Evolutionary conservation across 169 alveolate species (phyloP).

Genomic region (Eimeria zaria): DNA sequence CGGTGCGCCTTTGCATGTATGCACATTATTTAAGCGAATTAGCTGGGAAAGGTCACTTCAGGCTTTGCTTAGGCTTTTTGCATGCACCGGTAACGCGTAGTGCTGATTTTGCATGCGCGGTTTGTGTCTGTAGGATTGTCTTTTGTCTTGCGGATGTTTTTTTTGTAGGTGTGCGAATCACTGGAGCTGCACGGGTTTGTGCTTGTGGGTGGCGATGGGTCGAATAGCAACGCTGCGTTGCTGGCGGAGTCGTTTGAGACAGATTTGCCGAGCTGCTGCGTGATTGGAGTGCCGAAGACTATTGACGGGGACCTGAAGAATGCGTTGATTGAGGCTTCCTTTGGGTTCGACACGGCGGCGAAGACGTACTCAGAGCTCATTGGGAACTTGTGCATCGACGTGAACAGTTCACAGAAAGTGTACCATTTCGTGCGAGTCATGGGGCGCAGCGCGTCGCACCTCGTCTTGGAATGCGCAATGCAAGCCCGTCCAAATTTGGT

Average conservation of each 20-base stretch:
- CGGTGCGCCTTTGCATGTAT: background rate
- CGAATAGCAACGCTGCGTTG: constrained; percentile 99
- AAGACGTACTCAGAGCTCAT: constrained; percentile 98
- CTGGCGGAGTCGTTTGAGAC: constrained; percentile 97
- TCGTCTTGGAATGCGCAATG: constrained; percentile 98
- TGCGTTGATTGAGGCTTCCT: constrained; percentile 96
- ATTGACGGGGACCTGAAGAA: constrained; percentile 99
- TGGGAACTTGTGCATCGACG: constrained; percentile 97
- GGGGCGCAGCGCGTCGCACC: constrained; percentile 99
- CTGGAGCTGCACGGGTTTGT: constrained; percentile 98
- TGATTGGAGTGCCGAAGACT: constrained; percentile 99
- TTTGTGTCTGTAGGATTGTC: background rate
- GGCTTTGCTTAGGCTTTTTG: background rate
- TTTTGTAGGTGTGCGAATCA: constrained; percentile 89
- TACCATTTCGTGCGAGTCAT: constrained; percentile 99
- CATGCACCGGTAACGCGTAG: background rate
- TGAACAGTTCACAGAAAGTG: constrained; percentile 86
- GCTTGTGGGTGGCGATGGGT: constrained; percentile 99
- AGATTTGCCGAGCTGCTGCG: constrained; percentile 86
- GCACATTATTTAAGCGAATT: background rate
- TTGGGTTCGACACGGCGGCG: constrained; percentile 99
- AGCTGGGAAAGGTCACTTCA: background rate
- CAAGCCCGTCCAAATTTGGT: constrained; percentile 98
- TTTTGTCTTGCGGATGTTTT: background rate
- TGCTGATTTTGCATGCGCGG: background rate